Evolutionary conservation across 352 stramenopile species (phyloP).

Genomic region (Phytophthora aleatoria): DNA sequence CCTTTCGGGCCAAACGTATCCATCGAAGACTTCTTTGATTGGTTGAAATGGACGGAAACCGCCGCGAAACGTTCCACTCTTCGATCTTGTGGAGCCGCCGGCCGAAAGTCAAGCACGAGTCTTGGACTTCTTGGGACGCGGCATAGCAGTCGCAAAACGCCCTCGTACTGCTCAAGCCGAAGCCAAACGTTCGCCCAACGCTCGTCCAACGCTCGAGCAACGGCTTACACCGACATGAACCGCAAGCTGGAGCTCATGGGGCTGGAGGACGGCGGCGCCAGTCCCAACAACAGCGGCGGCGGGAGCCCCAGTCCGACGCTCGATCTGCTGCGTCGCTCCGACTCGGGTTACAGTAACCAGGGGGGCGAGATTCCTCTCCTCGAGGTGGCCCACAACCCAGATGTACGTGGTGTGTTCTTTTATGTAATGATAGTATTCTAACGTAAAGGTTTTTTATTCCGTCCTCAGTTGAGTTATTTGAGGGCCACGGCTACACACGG

Average conservation of each 20-base stretch:
- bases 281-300: background rate
- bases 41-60: constrained; percentile 26
- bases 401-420: constrained; percentile 27
- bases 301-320: constrained; percentile 3
- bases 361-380: constrained; percentile 54
- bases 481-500: constrained; percentile 25
- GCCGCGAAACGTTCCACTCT: constrained; percentile 42
- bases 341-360: constrained; percentile 25
- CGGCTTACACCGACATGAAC: constrained; percentile 50
- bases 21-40: constrained; percentile 25
- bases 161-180: constrained; percentile 22
- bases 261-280: constrained; percentile 26
- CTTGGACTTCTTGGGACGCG: constrained; percentile 31
- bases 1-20: constrained; percentile 30
- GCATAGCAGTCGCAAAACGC: constrained; percentile 42
- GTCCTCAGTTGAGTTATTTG: constrained; percentile 41
- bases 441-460: background rate
- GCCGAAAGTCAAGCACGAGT: constrained; percentile 8
- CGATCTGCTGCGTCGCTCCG: constrained; percentile 7
- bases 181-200: constrained; percentile 9
- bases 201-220: constrained; percentile 15
- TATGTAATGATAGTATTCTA: background rate
- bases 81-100: constrained; percentile 40
- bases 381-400: constrained; percentile 26
- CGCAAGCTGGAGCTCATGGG: constrained; percentile 78